Evolutionary conservation across 1,284 basidiomycete genomes (phyloP), one percentile per base, ranked within the genome.

Genomic region (Cryptococcus floricola): DNA sequence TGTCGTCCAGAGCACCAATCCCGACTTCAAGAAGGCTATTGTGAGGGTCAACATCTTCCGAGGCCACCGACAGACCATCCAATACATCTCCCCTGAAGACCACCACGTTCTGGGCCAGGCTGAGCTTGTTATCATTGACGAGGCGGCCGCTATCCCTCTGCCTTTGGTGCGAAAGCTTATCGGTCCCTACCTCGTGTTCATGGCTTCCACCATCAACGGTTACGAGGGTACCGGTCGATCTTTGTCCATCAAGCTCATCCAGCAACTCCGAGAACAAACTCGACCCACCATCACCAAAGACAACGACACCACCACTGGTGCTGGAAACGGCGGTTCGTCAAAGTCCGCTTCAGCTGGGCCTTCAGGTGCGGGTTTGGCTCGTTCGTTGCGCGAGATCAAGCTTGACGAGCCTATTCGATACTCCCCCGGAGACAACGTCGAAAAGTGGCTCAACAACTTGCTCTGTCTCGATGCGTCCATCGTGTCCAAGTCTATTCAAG

Each of bases 171-270:
- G 89, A 61, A 92, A 92, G 68, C 86, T 98, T 58, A 87, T 99
- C 60, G 96, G 96, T 0, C 94, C 94, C 0, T 98, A 98, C 77
- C 88, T 98, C 43, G 93, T 98, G 50, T 98, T 98, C 81, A 87
- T 98, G 82, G 91, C 93, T 1, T 96, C 92, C 18, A 99, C 96
- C 2, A 95, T 98, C 80, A 98, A 98, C 73, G 96, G 96, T 45
- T 99, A 99, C 78, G 96, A 98, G 80, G 96, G 96, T 19, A 98
- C 96, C 0, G 96, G 96, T 18, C 89, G 96, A 38, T 97, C 93
- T 2, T 84, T 99, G 47, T 95, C 91, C 47, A 87, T 99, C 66
- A 99, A 99, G 76, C 88, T 99, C 56, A 90, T 99, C 61, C 90
- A 98, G 77, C 94, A 98, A 76, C 84, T 98, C 3, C 88, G 96